Percentiles rank a stretch among this genome's conserved stretches.
These are phyloP conservation scores for Fusarium solani-melongenae DNA, from an alignment of 2,329 filamentous ascomycete species.

Conservation along the genomic window DNA sequence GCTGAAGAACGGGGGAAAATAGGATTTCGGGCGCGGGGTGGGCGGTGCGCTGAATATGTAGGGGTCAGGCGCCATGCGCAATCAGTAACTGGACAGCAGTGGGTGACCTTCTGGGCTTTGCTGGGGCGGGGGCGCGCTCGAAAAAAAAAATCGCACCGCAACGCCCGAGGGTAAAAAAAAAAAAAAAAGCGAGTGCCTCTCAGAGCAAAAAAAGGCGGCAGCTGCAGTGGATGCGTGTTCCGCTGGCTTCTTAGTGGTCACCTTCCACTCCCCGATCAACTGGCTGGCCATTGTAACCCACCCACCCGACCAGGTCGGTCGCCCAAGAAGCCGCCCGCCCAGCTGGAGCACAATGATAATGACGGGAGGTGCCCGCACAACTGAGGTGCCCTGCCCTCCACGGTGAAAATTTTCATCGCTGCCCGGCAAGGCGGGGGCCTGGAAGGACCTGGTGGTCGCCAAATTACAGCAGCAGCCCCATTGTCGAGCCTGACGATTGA, in stretches of 20 bases:
- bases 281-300: slow-evolving; percentile 15
- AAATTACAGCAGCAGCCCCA: slow-evolving; percentile 19
- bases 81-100: slow-evolving; percentile 44
- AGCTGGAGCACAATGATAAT: background rate
- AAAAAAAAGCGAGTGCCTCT: slow-evolving; percentile 20
- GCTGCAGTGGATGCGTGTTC: slow-evolving; percentile 37
- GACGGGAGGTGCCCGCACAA: slow-evolving; percentile 1
- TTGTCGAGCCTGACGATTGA: background rate
- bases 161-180: slow-evolving; percentile 19
- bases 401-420: slow-evolving; percentile 27
- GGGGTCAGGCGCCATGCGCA: slow-evolving; percentile 44
- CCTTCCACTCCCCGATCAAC: slow-evolving; percentile 12
- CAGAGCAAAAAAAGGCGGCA: slow-evolving; percentile 32
- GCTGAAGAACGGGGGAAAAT: slow-evolving; percentile 46
- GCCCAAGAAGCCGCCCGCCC: slow-evolving; percentile 13
- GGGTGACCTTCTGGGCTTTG: slow-evolving; percentile 23
- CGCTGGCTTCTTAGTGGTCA: slow-evolving; percentile 26
- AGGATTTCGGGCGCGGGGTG: slow-evolving; percentile 47
- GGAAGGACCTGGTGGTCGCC: background rate
- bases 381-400: background rate
- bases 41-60: slow-evolving; percentile 52
- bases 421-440: slow-evolving; percentile 25
- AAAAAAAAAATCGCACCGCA: slow-evolving; percentile 21
- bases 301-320: slow-evolving; percentile 12
- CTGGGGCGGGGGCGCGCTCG: slow-evolving; percentile 30